phyloP scores from a whole-genome alignment of 345 rosid species.

The Xanthoceras sorbifolium region DNA sequence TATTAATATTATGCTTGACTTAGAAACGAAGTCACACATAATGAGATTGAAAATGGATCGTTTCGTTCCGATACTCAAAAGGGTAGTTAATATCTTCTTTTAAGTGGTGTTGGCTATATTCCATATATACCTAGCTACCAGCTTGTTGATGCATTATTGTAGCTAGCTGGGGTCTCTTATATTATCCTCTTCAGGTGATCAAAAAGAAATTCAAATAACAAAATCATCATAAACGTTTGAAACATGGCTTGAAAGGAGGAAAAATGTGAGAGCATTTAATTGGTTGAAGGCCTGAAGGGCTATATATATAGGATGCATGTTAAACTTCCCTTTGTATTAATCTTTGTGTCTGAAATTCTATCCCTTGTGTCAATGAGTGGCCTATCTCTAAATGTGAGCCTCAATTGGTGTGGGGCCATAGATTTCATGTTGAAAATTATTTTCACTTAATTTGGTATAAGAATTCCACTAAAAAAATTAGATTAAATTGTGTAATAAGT shows the following conservation, averaged over 20 bases:
- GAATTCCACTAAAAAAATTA: not conserved
- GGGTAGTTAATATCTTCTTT: not conserved
- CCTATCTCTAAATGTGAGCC: slow-evolving; percentile 5
- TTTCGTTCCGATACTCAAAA: too few species aligned
- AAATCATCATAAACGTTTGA: slow-evolving; percentile 32
- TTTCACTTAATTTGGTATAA: not conserved
- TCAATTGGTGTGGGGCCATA: slow-evolving; percentile 10
- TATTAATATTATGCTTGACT: too few species aligned
- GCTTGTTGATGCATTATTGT: slow-evolving; percentile 18
- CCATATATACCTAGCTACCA: not conserved
- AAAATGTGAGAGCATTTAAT: slow-evolving; percentile 27
- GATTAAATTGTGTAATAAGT: not conserved
- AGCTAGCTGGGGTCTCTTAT: not conserved
- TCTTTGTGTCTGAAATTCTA: slow-evolving; percentile 11
- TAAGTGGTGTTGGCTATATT: too few species aligned
- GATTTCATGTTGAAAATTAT: not conserved
- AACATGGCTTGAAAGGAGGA: slow-evolving; percentile 25
- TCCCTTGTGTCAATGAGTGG: not conserved
- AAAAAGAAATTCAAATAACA: slow-evolving; percentile 19
- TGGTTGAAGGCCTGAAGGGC: too few species aligned
- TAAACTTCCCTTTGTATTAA: too few species aligned
- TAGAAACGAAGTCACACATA: too few species aligned
- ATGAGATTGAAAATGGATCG: too few species aligned
- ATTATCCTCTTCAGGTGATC: slow-evolving; percentile 1
- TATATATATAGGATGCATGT: too few species aligned